Evolutionary conservation across 495 filamentous ascomycete species (phyloP).

Genomic region (Ascodesmis nigricans): DNA sequence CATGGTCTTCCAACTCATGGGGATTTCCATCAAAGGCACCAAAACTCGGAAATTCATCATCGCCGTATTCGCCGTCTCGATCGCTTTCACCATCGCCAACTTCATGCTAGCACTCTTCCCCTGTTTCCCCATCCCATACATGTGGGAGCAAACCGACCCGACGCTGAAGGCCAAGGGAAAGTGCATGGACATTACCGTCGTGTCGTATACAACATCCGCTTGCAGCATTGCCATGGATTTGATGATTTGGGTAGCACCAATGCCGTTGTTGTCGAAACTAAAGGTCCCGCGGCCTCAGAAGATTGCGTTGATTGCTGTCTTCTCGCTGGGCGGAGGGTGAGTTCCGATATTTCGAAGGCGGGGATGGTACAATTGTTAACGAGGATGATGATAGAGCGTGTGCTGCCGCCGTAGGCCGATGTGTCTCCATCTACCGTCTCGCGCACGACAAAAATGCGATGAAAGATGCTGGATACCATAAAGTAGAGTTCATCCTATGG

Average conservation of each 20-base stretch:
- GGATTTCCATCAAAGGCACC: too few relatives aligned
- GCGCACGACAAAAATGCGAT: too few relatives aligned
- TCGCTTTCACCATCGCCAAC: background rate
- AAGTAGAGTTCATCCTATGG: too few relatives aligned
- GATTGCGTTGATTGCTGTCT: constrained; percentile 5
- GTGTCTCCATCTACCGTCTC: too few relatives aligned
- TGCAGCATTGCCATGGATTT: constrained; percentile 3
- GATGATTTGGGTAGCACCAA: constrained; percentile 8
- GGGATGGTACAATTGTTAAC: too few relatives aligned
- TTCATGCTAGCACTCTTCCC: background rate
- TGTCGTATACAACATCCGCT: constrained; percentile 1
- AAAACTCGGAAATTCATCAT: constrained; percentile 3
- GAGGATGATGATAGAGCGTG: too few relatives aligned
- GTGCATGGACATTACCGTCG: background rate
- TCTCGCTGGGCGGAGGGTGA: constrained; percentile 7
- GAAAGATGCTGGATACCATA: too few relatives aligned
- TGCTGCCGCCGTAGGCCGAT: too few relatives aligned
- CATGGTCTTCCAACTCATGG: too few relatives aligned
- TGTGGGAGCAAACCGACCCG: constrained; percentile 3
- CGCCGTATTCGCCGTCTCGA: background rate
- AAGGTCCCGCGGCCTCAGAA: constrained; percentile 5
- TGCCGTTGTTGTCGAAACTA: constrained; percentile 4
- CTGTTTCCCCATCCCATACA: constrained; percentile 1
- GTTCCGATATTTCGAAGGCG: too few relatives aligned
- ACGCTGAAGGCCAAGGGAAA: background rate